Conservation (phyloP, 768 basidiomycete species). For the Rhizopogon roseolus region DNA sequence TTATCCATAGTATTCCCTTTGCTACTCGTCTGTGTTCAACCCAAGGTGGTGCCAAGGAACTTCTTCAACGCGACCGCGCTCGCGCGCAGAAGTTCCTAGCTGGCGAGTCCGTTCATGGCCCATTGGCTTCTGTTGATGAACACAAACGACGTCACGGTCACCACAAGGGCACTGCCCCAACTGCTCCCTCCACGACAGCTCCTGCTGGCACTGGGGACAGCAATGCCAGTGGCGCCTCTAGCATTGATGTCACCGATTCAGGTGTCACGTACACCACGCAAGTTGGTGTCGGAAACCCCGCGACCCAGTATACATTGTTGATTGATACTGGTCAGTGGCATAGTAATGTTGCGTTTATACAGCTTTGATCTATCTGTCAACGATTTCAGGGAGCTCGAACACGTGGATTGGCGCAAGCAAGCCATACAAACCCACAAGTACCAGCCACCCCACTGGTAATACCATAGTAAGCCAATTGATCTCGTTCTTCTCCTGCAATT, state of each 20-base stretch:
- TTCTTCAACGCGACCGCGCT: conserved; percentile 44
- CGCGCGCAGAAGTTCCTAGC: conserved; percentile 52
- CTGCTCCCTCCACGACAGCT: conserved; percentile 26
- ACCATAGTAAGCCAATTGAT: conserved; percentile 26
- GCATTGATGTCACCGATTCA: conserved; percentile 51
- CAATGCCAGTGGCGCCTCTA: conserved; percentile 13
- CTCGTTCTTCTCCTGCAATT: conserved; percentile 14
- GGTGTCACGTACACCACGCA: conserved; percentile 47
- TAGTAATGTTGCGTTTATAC: background rate
- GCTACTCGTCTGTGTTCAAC: conserved; percentile 9
- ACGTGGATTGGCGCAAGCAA: conserved; percentile 52
- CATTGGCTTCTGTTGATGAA: conserved; percentile 28
- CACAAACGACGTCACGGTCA: conserved; percentile 26
- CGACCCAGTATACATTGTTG: conserved; percentile 43
- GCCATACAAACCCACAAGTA: conserved; percentile 37
- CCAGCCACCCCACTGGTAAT: conserved; percentile 33
- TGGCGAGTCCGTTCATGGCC: conserved; percentile 52
- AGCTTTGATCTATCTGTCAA: background rate
- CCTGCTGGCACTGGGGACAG: conserved; percentile 29
- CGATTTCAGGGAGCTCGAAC: conserved; percentile 33
- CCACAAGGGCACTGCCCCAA: background rate
- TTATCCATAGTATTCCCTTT: conserved; percentile 40
- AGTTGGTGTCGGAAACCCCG: conserved; percentile 44
- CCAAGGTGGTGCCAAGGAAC: conserved; percentile 33
- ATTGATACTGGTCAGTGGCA: conserved; percentile 44